These are phyloP conservation scores for Chytridium lagenaria DNA, from an alignment of 371 early-diverging fungal species.

Conservation along the genomic window DNA sequence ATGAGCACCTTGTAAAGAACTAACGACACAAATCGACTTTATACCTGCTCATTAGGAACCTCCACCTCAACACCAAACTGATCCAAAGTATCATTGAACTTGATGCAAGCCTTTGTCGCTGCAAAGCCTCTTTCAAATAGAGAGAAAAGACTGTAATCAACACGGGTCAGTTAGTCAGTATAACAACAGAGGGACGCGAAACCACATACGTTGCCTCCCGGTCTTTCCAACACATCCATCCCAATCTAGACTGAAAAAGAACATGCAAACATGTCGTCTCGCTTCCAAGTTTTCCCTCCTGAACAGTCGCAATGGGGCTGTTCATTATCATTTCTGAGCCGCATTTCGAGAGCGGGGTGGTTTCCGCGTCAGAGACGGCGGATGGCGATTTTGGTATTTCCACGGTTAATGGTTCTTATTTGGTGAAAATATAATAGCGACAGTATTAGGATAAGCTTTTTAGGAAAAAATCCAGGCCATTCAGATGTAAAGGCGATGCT, in stretches of 20 bases:
- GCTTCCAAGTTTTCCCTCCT: slow-evolving; percentile 38
- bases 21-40: slow-evolving; percentile 3
- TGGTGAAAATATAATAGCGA: too few relatives aligned
- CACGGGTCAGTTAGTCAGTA: slow-evolving; percentile 29
- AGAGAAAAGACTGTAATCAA: slow-evolving; percentile 11
- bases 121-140: slow-evolving; percentile 55
- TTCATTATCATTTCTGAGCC: slow-evolving; percentile 6
- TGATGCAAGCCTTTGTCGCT: slow-evolving; percentile 46
- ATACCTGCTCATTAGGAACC: slow-evolving; percentile 45
- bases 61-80: slow-evolving; percentile 53
- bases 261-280: slow-evolving; percentile 50
- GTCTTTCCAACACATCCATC: slow-evolving; percentile 58
- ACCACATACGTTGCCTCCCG: slow-evolving; percentile 38
- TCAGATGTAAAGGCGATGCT: too few relatives aligned
- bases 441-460: too few relatives aligned
- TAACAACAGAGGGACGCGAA: background rate
- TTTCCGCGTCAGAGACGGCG: background rate
- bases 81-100: slow-evolving; percentile 46
- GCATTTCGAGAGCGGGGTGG: background rate
- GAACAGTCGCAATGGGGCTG: slow-evolving; percentile 1
- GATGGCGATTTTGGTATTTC: background rate
- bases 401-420: background rate
- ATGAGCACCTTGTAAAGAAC: background rate
- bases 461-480: too few relatives aligned
- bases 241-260: slow-evolving; percentile 46